A percentile compares a stretch with the other conserved stretches of the same genome.
These are phyloP conservation scores for Tuber brumale DNA, from an alignment of 495 filamentous ascomycete species.

Conservation along the genomic window DNA sequence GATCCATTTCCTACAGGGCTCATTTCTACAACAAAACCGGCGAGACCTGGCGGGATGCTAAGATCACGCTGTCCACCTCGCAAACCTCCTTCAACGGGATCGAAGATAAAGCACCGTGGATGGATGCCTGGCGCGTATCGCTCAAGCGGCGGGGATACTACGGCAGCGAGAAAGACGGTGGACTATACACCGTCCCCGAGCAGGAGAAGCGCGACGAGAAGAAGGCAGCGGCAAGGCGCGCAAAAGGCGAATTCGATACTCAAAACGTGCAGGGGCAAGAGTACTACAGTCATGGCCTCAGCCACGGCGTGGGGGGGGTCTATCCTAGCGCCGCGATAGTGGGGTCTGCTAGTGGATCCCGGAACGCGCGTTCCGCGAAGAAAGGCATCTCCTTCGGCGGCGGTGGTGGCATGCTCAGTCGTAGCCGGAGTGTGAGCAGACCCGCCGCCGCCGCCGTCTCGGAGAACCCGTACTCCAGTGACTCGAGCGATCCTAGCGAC, in stretches of 20 bases:
- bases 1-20: conserved; percentile 56
- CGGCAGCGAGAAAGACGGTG: conserved; percentile 23
- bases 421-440: neutral
- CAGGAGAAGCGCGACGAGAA: conserved; percentile 21
- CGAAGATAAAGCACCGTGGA: conserved; percentile 52
- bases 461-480: conserved; percentile 8
- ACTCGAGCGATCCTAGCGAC: conserved; percentile 15
- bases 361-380: neutral
- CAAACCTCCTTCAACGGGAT: conserved; percentile 59
- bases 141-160: conserved; percentile 40
- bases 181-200: conserved; percentile 25
- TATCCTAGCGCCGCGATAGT: neutral
- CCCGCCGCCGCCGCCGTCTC: neutral
- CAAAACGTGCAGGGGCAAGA: neutral
- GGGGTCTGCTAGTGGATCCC: neutral
- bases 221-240: conserved; percentile 7
- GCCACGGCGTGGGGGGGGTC: neutral
- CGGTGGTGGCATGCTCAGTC: neutral
- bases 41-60: conserved; percentile 62
- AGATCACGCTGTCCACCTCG: conserved; percentile 60
- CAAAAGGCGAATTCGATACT: conserved; percentile 28
- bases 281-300: neutral
- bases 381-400: neutral
- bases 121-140: conserved; percentile 57
- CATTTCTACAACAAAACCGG: conserved; percentile 59